Conservation (phyloP, 345 rosid species). For the Corchorus olitorius region DNA sequence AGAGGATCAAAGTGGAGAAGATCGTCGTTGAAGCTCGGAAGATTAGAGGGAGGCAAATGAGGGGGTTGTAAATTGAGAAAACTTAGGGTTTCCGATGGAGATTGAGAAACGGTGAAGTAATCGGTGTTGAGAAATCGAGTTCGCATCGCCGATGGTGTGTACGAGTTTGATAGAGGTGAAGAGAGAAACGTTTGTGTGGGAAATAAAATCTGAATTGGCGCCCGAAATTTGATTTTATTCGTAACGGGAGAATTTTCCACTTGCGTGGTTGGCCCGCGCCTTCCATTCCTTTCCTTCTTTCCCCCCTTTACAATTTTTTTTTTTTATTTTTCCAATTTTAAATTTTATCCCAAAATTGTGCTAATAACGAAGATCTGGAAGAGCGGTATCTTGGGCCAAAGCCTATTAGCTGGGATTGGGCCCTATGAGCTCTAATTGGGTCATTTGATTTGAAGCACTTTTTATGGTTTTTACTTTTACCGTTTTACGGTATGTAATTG, state of each 20-base stretch:
- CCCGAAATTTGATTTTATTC: conserved; percentile 5
- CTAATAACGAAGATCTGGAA: no score
- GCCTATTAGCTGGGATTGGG: not conserved
- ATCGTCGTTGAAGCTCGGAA: conserved; percentile 28
- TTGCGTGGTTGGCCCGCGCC: not conserved
- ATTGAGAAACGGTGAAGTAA: conserved; percentile 45
- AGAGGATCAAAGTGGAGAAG: conserved; percentile 36
- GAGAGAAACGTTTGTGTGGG: not conserved
- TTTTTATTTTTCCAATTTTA: no score
- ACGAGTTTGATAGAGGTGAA: not conserved
- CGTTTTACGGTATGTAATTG: no score
- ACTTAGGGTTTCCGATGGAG: conserved; percentile 47
- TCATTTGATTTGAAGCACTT: not conserved
- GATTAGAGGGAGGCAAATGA: conserved; percentile 33
- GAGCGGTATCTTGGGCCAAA: not conserved
- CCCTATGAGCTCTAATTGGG: not conserved
- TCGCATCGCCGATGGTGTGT: conserved; percentile 46
- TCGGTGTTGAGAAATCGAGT: conserved; percentile 69
- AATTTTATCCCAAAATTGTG: no score
- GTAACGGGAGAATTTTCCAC: not conserved
- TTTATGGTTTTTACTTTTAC: no score
- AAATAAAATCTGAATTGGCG: conserved; percentile 39
- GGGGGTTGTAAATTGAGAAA: conserved; percentile 69
- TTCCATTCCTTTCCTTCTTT: not conserved
- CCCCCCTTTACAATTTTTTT: no score